phyloP scores from a whole-genome alignment of 257 asterid species.

The Solanum sejunctum region DNA sequence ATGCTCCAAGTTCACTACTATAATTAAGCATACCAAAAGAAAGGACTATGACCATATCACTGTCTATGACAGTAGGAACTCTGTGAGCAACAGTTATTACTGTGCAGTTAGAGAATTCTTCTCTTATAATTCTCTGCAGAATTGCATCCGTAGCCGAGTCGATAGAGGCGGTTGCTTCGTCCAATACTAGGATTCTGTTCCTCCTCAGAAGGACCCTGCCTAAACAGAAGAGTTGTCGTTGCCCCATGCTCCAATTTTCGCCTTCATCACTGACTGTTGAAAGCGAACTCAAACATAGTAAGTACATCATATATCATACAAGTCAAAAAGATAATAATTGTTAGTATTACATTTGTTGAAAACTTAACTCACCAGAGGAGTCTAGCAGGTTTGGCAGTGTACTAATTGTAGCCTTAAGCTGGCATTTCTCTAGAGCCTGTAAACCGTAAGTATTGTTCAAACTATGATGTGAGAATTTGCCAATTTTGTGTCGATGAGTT shows the following conservation, averaged over 20 bases:
- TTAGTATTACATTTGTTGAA: not conserved
- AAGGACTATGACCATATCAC: constrained; percentile 72
- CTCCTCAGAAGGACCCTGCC: constrained; percentile 62
- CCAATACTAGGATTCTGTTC: constrained; percentile 59
- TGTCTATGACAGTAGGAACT: constrained; percentile 79
- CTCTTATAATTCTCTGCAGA: constrained; percentile 57
- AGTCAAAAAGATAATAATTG: not conserved
- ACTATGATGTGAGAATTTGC: not conserved
- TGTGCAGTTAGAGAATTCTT: constrained; percentile 53
- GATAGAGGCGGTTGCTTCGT: constrained; percentile 90
- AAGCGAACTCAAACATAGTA: not conserved
- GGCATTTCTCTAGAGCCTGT: constrained; percentile 71
- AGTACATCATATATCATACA: not conserved
- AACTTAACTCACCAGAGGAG: constrained; percentile 42
- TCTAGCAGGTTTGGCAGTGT: constrained; percentile 51
- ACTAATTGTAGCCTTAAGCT: constrained; percentile 46
- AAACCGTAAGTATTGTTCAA: not conserved
- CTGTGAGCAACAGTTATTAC: constrained; percentile 78
- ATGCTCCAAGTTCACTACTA: not conserved
- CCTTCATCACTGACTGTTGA: constrained; percentile 76
- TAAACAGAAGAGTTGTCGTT: constrained; percentile 74
- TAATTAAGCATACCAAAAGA: constrained; percentile 38
- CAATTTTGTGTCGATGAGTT: not conserved
- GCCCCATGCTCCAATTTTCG: constrained; percentile 93
- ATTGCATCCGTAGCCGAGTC: constrained; percentile 72